Evolutionary conservation across 2,329 filamentous ascomycete species (phyloP).

Genomic region (Alternaria dauci): DNA sequence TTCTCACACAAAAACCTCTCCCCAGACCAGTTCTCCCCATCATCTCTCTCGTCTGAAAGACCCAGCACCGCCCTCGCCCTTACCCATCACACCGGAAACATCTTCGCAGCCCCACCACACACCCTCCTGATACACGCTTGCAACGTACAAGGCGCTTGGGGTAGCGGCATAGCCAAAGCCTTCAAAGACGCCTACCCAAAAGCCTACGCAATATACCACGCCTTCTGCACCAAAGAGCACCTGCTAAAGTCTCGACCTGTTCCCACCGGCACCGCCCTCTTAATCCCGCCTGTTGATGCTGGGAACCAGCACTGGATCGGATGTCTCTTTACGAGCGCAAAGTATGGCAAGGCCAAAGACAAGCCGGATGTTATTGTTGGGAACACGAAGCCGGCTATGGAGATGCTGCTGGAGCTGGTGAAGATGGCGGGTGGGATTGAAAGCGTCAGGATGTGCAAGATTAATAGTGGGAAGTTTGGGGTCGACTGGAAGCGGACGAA

Average conservation of each 20-base stretch:
- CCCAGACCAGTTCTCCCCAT: not conserved
- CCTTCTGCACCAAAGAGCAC: slow-evolving; percentile 55
- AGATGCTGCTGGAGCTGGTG: slow-evolving; percentile 58
- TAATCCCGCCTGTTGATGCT: slow-evolving; percentile 61
- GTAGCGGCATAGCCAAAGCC: slow-evolving; percentile 63
- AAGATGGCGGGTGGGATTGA: slow-evolving; percentile 16
- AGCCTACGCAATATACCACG: slow-evolving; percentile 59
- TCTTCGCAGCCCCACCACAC: slow-evolving; percentile 62
- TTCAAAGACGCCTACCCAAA: slow-evolving; percentile 62
- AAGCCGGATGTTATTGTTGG: slow-evolving; percentile 55
- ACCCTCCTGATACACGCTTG: slow-evolving; percentile 67
- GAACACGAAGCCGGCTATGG: slow-evolving; percentile 60
- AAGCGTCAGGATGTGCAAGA: slow-evolving; percentile 59
- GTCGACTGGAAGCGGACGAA: slow-evolving; percentile 64
- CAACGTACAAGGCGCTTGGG: slow-evolving; percentile 66
- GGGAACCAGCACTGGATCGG: slow-evolving; percentile 61
- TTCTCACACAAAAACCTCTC: slow-evolving; percentile 24
- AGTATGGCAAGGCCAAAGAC: slow-evolving; percentile 58
- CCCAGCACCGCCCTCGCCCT: slow-evolving; percentile 15
- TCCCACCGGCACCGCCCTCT: slow-evolving; percentile 58
- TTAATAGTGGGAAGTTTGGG: slow-evolving; percentile 66
- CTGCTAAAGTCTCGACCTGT: slow-evolving; percentile 33
- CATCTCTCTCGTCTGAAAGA: not conserved
- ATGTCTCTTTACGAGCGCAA: slow-evolving; percentile 65
- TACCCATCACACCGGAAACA: slow-evolving; percentile 52